phyloP scores from a whole-genome alignment of 1,139 yeast genomes.

The Nakaseomyces delphensis region DNA sequence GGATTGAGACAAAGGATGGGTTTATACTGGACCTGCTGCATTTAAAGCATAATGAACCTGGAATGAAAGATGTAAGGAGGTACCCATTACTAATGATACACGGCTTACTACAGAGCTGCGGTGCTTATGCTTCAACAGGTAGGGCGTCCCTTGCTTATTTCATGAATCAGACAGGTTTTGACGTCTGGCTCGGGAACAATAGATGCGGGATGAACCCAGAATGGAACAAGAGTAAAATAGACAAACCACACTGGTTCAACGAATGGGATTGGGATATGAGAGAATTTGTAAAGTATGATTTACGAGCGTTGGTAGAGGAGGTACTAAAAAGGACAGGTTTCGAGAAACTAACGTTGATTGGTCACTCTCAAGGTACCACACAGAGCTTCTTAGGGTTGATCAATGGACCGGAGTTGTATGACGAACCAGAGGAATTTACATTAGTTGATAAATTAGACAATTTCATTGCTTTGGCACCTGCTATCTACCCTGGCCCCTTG shows the following conservation, averaged over 20 bases:
- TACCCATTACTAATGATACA: slow-evolving; percentile 71
- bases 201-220: slow-evolving; percentile 74
- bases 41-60: slow-evolving; percentile 37
- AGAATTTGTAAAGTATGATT: slow-evolving; percentile 70
- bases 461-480: slow-evolving; percentile 81
- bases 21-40: slow-evolving; percentile 58
- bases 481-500: slow-evolving; percentile 75
- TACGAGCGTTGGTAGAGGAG: slow-evolving; percentile 61
- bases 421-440: slow-evolving; percentile 34
- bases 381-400: slow-evolving; percentile 59
- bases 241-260: slow-evolving; percentile 34
- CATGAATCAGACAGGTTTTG: slow-evolving; percentile 56
- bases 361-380: slow-evolving; percentile 92
- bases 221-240: slow-evolving; percentile 38
- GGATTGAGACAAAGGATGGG: slow-evolving; percentile 70
- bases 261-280: slow-evolving; percentile 83
- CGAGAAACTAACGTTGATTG: slow-evolving; percentile 52
- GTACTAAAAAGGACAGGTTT: slow-evolving; percentile 39
- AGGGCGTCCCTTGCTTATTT: slow-evolving; percentile 62
- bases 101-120: slow-evolving; percentile 81
- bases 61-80: slow-evolving; percentile 34
- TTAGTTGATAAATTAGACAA: slow-evolving; percentile 46
- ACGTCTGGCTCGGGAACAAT: slow-evolving; percentile 92
- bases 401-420: slow-evolving; percentile 32
- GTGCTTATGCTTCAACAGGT: slow-evolving; percentile 78